Base-by-base conservation (phyloP, 1,284 basidiomycete genomes). In the Sporisorium sorghi region DNA sequence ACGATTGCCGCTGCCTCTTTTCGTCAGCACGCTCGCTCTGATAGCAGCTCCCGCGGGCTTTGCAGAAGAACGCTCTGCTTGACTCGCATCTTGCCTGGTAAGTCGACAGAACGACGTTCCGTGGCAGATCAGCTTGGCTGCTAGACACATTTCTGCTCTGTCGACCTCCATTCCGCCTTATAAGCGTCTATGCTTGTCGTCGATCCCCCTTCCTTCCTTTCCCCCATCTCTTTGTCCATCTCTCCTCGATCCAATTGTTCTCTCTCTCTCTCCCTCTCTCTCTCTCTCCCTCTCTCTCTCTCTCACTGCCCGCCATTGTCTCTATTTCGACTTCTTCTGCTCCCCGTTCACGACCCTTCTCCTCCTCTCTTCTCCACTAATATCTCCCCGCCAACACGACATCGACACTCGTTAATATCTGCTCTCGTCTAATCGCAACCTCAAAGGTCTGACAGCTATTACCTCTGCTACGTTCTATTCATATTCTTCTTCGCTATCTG, bases 141-240 rank as follows among this genome's bases (percentile, higher is more conserved):
- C 65, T 54, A 19, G 54, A 68, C 33, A 58, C 58, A 61, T 57
- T 23, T 55, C 43, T 23, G n/a, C 39, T 28, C 51, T 59, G 30
- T 47, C 66, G 51, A 21, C 23, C 30, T 55, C 44, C 67, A 63
- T 70, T 64, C 61, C 60, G 48, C 57, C 67, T 70, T 63, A 64
- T 42, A 70, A 64, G 53, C 24, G 26, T 26, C 24, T 48, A 63
- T 69, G 60, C 60, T 64, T 30, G 48, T 64, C 37, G 67, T 70
- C 57, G 60, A 64, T 64, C 60, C 61, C 48, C 48, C 57, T 14
- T 12, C 28, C 58, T n/a, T 51, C 30, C 35, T 24, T 52, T 32
- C 19, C 40, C 26, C 28, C 30, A 43, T 47, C 52, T 40, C n/a
- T 50, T 49, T 17, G 26, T 35, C 35, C 50, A 37, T 30, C 49